Percentiles rank a stretch among this genome's conserved stretches.
These are phyloP conservation scores for Tubosaeta brunneosetosa DNA, from an alignment of 768 basidiomycete genomes.

Conservation along the genomic window DNA sequence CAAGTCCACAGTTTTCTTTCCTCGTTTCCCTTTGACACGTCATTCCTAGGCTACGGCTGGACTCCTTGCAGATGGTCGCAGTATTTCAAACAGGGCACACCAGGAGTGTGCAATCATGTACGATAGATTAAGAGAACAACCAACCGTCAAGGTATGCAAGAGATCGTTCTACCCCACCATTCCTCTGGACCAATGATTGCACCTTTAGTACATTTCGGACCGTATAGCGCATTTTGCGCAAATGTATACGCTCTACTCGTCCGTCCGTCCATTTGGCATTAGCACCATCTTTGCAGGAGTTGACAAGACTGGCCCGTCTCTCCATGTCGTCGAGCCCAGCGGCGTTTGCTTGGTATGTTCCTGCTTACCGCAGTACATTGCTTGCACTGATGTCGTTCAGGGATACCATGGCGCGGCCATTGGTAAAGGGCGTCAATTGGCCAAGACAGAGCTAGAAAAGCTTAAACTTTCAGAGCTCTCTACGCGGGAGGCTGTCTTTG, in stretches of 20 bases:
- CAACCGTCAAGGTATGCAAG: constrained; percentile 69
- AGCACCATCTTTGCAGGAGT: constrained; percentile 87
- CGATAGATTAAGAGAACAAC: constrained; percentile 65
- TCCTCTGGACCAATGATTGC: background rate
- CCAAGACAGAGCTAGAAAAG: constrained; percentile 98
- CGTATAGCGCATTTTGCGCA: constrained; percentile 89
- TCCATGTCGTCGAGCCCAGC: constrained; percentile 93
- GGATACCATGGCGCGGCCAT: constrained; percentile 96
- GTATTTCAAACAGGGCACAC: constrained; percentile 77
- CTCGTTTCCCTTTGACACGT: constrained; percentile 1
- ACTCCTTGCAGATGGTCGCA: constrained; percentile 88
- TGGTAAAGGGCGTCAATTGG: constrained; percentile 95
- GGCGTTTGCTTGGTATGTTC: constrained; percentile 79
- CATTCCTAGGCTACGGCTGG: constrained; percentile 79
- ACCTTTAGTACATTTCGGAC: constrained; percentile 54
- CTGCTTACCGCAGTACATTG: background rate
- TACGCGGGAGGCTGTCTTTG: constrained; percentile 79
- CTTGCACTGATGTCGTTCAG: constrained; percentile 34
- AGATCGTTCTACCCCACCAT: background rate
- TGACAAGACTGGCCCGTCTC: constrained; percentile 80
- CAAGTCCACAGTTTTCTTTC: constrained; percentile 31
- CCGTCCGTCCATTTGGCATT: constrained; percentile 94
- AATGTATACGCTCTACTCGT: constrained; percentile 95
- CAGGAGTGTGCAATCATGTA: constrained; percentile 77
- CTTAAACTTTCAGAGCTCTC: constrained; percentile 80